phyloP scores from a whole-genome alignment of 2,329 filamentous ascomycete genomes.

The Coleophoma eucalyptorum region DNA sequence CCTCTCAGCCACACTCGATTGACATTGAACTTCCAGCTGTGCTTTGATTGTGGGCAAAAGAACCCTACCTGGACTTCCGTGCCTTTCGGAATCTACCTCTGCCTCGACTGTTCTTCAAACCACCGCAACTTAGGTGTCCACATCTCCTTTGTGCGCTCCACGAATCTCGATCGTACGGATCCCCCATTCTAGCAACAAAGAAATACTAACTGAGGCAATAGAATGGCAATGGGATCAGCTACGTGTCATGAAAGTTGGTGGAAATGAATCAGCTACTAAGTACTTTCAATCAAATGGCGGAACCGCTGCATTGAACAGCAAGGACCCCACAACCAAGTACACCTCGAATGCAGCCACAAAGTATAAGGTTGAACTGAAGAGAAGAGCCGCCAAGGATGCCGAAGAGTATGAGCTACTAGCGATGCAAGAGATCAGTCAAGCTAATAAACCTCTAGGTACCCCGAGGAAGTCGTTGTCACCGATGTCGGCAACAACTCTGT shows the following conservation, averaged over 20 bases:
- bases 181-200: constrained; percentile 4
- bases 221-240: constrained; percentile 99
- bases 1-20: constrained; percentile 15
- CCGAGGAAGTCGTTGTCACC: constrained; percentile 78
- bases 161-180: constrained; percentile 91
- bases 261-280: constrained; percentile 96
- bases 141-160: constrained; percentile 98
- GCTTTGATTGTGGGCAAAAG: constrained; percentile 97
- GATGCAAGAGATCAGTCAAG: too few relatives aligned
- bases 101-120: constrained; percentile 94
- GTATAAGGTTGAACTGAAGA: constrained; percentile 96
- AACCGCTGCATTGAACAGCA: constrained; percentile 89
- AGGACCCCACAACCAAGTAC: constrained; percentile 96
- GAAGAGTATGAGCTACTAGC: constrained; percentile 61
- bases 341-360: constrained; percentile 89
- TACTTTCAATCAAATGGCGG: constrained; percentile 98
- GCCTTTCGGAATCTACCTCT: constrained; percentile 95
- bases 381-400: constrained; percentile 77
- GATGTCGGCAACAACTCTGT: constrained; percentile 61
- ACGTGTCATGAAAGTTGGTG: constrained; percentile 95
- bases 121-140: constrained; percentile 97
- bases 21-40: constrained; percentile 58
- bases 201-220: constrained; percentile 31
- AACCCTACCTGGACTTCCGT: constrained; percentile 99
- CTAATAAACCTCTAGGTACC: constrained; percentile 53